Evolutionary conservation across 805 yeast species (phyloP), one percentile per base, ranked within the genome.

Genomic region (Saccharomycopsis capsularis): DNA sequence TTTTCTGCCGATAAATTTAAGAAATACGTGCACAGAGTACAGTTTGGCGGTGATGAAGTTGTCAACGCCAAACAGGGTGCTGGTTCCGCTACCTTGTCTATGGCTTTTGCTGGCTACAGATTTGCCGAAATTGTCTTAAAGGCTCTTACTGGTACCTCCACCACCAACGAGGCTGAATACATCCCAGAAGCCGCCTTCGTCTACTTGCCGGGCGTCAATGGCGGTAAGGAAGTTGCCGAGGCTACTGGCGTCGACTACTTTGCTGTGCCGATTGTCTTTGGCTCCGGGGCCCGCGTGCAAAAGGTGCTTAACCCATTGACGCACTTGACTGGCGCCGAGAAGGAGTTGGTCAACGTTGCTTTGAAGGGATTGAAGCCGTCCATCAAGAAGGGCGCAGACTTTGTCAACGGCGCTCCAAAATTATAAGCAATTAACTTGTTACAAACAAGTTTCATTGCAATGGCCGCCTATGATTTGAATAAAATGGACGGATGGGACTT

Each of bases 11-110:
- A 60, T 16, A 70, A 72, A 56, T 75, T 71, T 57, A 80, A 79
- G 57, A 75, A 79, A 38, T 74, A 82, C 61, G 72, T 83, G 56
- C 78, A 82, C 70, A 76, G 90, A 69, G 83, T 84, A 56, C 90
- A 85, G 69, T 84, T 79, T 60, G 93, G 90, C 67, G 93, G 93
- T 71, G 93, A 84, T 65, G 93, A 84, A 70, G 89, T 84, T 57
- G 91, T 85, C 57, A 79, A 82, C 68, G 91, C 91, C 56, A 85
- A 85, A 68, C 75, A 80, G 57, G 91, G 93, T 63, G 81, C 84
- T 45, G 93, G 93, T 50, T 82, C 90, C 29, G 91, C 91, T 49
- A 85, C 93, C 38, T 70, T 85, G 61, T 83, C 91, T 24, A 85
- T 85, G 93, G 91, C 91, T 47, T 82, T 80, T 62, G 90, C 91